Percentiles rank a stretch among this genome's conserved stretches.
Conservation (phyloP, 768 basidiomycete genomes). For the Mrakia frigida region DNA sequence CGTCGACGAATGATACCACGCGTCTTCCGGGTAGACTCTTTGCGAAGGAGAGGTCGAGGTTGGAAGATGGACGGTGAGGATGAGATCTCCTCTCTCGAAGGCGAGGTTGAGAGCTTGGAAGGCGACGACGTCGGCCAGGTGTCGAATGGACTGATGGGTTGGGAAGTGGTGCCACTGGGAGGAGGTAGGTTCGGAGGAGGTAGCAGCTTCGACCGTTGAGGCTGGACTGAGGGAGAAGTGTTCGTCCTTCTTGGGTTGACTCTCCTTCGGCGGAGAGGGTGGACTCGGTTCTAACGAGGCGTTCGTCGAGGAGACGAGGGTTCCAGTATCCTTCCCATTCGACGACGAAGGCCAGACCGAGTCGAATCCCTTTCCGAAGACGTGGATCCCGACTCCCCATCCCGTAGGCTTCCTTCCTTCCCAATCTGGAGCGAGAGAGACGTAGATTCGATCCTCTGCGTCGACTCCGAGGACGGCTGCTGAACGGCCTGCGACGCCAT, state of each 20-base stretch:
- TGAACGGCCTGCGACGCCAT: conserved; percentile 1
- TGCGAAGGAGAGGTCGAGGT: conserved; percentile 9
- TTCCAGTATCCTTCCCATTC: neutral
- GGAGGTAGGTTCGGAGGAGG: neutral
- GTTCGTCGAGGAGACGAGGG: neutral
- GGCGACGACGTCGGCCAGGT: neutral
- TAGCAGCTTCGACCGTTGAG: neutral
- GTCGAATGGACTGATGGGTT: neutral
- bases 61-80: neutral
- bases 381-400: conserved; percentile 10
- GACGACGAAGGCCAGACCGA: conserved; percentile 8
- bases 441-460: conserved; percentile 14
- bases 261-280: neutral
- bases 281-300: neutral
- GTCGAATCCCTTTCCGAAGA: conserved; percentile 11
- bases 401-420: conserved; percentile 1
- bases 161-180: conserved; percentile 13
- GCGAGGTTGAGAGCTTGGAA: conserved; percentile 2
- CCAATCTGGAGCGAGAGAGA: conserved; percentile 9
- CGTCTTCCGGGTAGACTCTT: conserved; percentile 7
- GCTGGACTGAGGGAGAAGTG: neutral
- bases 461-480: conserved; percentile 18
- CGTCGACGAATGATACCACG: neutral
- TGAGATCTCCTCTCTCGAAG: conserved; percentile 4
- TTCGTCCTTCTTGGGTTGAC: neutral